Conservation (phyloP, 2,329 filamentous ascomycete species). For the Calonectria multiphialidica region DNA sequence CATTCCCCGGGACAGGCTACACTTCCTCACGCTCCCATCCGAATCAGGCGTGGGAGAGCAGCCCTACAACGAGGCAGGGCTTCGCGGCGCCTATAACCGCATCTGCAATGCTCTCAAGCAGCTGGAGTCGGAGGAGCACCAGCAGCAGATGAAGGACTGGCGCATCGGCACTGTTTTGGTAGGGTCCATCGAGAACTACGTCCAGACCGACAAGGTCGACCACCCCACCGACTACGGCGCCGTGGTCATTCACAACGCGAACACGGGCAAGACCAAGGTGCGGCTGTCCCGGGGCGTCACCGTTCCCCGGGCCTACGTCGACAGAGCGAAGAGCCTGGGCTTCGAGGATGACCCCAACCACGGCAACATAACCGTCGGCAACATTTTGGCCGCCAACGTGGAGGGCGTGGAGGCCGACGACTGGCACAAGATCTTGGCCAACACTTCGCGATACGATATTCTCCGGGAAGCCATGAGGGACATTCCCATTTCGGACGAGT, state of each 20-base stretch:
- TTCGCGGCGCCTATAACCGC: background rate
- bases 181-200: conserved; percentile 13
- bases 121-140: background rate
- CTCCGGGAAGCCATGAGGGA: background rate
- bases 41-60: conserved; percentile 11
- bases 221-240: conserved; percentile 1
- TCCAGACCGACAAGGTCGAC: background rate
- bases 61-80: conserved; percentile 10
- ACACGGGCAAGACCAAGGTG: background rate
- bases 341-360: background rate
- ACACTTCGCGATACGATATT: background rate
- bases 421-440: conserved; percentile 1
- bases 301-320: background rate
- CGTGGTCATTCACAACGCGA: conserved; percentile 5
- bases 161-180: conserved; percentile 1
- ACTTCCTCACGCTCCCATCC: background rate
- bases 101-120: background rate
- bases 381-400: background rate
- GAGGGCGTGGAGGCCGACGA: background rate
- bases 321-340: background rate
- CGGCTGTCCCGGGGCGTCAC: background rate
- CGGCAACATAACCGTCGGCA: background rate
- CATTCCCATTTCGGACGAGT: background rate
- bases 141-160: background rate
- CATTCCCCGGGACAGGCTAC: background rate